Base-by-base conservation (phyloP, 2,329 filamentous ascomycete genomes). In the Alternaria tenuissima region DNA sequence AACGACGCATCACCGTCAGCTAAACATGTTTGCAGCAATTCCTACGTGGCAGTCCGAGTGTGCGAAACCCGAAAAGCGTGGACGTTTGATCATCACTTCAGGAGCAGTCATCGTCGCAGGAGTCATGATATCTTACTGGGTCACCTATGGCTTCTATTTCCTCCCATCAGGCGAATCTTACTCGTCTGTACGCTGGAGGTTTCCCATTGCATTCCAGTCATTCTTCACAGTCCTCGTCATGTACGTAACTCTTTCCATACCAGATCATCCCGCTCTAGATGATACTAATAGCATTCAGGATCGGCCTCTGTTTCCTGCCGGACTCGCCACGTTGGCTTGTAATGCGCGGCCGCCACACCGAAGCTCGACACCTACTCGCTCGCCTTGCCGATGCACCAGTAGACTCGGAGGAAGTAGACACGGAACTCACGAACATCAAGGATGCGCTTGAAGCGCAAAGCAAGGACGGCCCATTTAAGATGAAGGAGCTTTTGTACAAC, bases 281-380 rank as follows among this genome's bases (percentile, higher is more conserved):
- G 3, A 11, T 16, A 42, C 47, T 47, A 52, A 48, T 22, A 16
- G 48, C 5, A 4, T 41, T n/a, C 5, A 62, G 60, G 56, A 41
- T 59, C 7, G 60, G 51, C 7, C 47, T 62, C 7, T 43, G 55
- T n/a, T 64, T 51, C 32, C 73, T 36, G 68, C 72, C 75, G 60
- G 55, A 78, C 75, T 64, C 71, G 74, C 42, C 83, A 14, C 66
- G 85, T n/a, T 80, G 83, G 3, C 73, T 85, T 41, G 80, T 86
- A 11, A 74, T 85, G 3, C 82, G 81, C 6, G 83, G 83, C 2
- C 54, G 55, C 12, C 12, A 85, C 55, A 80, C 84, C 6, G 68
- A 71, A 56, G 66, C 67, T n/a, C 47, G 64, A 16, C 36, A 58
- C 4, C 59, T 69, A 11, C 61, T 71, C 3, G 58, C 61, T 38